Evolutionary conservation across 371 early-diverging fungal species (phyloP).

Genomic region (Rhizomucor pusillus): DNA sequence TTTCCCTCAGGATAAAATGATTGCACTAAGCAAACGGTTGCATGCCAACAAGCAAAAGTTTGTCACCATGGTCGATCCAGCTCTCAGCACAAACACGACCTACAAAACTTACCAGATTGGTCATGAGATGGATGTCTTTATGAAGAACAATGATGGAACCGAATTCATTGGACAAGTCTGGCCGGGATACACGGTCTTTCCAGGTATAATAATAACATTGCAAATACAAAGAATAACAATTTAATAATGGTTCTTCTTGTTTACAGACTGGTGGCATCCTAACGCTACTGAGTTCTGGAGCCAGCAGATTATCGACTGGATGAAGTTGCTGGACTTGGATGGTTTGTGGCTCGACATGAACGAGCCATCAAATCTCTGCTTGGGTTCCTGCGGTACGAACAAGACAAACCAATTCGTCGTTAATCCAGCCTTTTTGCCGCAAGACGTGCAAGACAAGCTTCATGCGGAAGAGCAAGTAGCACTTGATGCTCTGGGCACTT

Average conservation of each 20-base stretch:
- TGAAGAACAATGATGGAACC: slow-evolving; percentile 49
- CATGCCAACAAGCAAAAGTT: slow-evolving; percentile 36
- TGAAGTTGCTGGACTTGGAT: slow-evolving; percentile 15
- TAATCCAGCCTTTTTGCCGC: slow-evolving; percentile 32
- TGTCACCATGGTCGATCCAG: slow-evolving; percentile 55
- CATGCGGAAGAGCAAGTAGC: slow-evolving; percentile 5
- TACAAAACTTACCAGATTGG: slow-evolving; percentile 44
- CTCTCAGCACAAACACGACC: slow-evolving; percentile 26
- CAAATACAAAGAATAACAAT: too few species aligned
- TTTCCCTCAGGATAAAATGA: slow-evolving; percentile 36
- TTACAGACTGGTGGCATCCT: slow-evolving; percentile 24
- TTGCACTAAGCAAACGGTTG: slow-evolving; percentile 23
- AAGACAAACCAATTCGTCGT: slow-evolving; percentile 9
- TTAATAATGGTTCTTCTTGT: too few species aligned
- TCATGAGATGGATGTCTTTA: slow-evolving; percentile 36
- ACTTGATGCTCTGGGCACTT: slow-evolving; percentile 7
- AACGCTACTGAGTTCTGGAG: slow-evolving; percentile 15
- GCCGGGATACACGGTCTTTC: slow-evolving; percentile 48
- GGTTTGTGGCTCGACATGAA: slow-evolving; percentile 75
- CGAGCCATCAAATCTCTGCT: slow-evolving; percentile 61
- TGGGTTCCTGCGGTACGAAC: slow-evolving; percentile 21
- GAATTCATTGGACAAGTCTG: slow-evolving; percentile 55
- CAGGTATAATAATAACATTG: background rate
- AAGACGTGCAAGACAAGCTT: slow-evolving; percentile 5
- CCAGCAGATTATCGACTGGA: slow-evolving; percentile 18